phyloP scores from a whole-genome alignment of 75 land plant genomes.

The Cupressus sempervirens region DNA sequence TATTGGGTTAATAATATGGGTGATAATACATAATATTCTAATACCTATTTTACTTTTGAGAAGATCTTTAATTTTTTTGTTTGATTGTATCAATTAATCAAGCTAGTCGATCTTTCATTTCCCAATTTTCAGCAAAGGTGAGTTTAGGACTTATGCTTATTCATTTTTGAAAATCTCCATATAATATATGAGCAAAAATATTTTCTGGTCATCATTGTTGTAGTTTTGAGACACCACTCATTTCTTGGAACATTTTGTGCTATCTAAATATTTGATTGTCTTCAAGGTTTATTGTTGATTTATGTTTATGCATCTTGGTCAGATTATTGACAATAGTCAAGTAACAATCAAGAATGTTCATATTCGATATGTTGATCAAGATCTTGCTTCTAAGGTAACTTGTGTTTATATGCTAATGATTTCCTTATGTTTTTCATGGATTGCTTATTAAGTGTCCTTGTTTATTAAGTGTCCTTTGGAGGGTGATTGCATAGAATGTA shows the following conservation, averaged over 20 bases:
- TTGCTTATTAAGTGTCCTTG: neutral
- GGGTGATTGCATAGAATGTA: too few species aligned
- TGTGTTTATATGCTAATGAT: neutral
- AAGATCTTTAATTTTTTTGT: too few species aligned
- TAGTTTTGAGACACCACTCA: too few species aligned
- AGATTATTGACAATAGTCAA: conserved; percentile 92
- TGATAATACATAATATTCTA: too few species aligned
- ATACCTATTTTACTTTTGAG: too few species aligned
- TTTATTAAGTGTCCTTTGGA: too few species aligned
- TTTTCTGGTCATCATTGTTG: neutral
- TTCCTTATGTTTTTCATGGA: neutral
- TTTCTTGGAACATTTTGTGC: too few species aligned
- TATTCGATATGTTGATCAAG: conserved; percentile 45
- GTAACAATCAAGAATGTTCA: conserved; percentile 73
- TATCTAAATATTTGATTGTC: neutral
- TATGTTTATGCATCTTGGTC: conserved; percentile 1
- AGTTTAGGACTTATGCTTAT: conserved; percentile 3
- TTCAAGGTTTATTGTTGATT: neutral
- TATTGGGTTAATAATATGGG: too few species aligned
- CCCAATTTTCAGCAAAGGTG: conserved; percentile 78
- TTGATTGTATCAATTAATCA: conserved; percentile 52
- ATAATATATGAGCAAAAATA: neutral
- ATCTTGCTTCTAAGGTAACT: conserved; percentile 47
- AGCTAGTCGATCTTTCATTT: conserved; percentile 64
- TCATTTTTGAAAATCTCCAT: neutral